Evolutionary conservation across 164 flowering plant genomes (phyloP), one percentile per base, ranked within the genome.

Genomic region (Magnolia officinalis): DNA sequence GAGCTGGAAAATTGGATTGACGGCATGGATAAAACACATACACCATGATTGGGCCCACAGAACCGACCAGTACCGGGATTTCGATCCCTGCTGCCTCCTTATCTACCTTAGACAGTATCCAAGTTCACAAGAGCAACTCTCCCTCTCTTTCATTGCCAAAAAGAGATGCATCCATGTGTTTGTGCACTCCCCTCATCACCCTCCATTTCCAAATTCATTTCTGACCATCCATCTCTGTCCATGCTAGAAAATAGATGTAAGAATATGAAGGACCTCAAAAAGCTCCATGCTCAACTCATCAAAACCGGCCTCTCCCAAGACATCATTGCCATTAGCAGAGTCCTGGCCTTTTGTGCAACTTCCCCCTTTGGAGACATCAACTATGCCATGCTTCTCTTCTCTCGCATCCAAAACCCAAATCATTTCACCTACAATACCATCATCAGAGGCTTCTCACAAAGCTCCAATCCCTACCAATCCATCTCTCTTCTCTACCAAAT

Each of bases 351-450:
- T 82, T 88, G 82, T 65, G 87, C 94, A 68, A 78, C 81, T 23
- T 83, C 90, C 58, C 84, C 86, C 8, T 71, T 77, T 18, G 87
- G 90, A 10, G 88, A 89, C 81, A 82, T 90, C 55, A 76, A 85
- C 82, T 91, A 91, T 70, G 98, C 96, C 16, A 79, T 81, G 81
- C 77, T 71, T 31, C 80, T 93, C 74, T 93, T 93, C 80, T 75
- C 82, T 16, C 86, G 74, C 50, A 89, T 91, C 49, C 77, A 77
- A 65, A 65, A 78, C n/a, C 90, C 89, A 52, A 91, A 89, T 77
- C 87, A 78, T 20, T 91, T 91, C 79, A 49, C 76, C 6, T 93
- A 92, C 92, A 93, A 93, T 76, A 88, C 94, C 24, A 87, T 93
- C 55, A 93, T 93, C 55, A 84, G 98, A 79, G 93, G 89, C 73